Evolutionary conservation across 1,284 basidiomycete genomes (phyloP), one percentile per base, ranked within the genome.

Genomic region (Boletellus dicymbophilus): DNA sequence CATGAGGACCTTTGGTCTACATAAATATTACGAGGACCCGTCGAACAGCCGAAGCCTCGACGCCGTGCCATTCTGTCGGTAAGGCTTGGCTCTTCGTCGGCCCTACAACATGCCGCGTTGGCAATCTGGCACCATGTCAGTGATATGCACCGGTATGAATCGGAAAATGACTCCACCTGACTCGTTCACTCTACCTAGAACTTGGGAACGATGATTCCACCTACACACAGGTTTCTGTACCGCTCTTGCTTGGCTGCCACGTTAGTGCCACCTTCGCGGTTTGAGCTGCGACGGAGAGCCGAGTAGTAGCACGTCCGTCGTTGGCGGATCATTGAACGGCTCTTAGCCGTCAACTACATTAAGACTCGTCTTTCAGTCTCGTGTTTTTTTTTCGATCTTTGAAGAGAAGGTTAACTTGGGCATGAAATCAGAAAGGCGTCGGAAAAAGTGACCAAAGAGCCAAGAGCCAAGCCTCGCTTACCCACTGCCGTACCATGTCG

Each of bases 1-100:
- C 44, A 37, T n/a, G 45, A 39, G 37, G 12, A 21, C n/a, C 3
- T 23, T 21, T n/a, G 7, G 36, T 40, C 44, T 4, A 16, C n/a
- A n/a, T n/a, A n/a, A n/a, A n/a, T n/a, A 11, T 33, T 33, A 33
- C 18, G 18, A 33, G 31, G 5, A 18, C 16, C 16, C 31, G 10
- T n/a, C 10, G 31, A 15, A 1, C 10, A 15, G 31, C 31, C 31
- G 18, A n/a, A 13, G 31, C 28, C 28, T 30, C 7, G 12, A 30
- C n/a, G 23, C 26, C 26, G n/a, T 25, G 39, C 38, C 30, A 46
- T 30, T 27, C 16, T 26, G 6, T 16, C 13, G 22, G 39, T 7
- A 39, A 15, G 47, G 51, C 56, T 60, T 63, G 56, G 58, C 60
- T 36, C 22, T 33, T 31, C n/a, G 9, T 16, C 26, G 12, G 12